These are phyloP conservation scores for Aspergillus cavernicola DNA, from an alignment of 495 filamentous ascomycete species.

Conservation along the genomic window DNA sequence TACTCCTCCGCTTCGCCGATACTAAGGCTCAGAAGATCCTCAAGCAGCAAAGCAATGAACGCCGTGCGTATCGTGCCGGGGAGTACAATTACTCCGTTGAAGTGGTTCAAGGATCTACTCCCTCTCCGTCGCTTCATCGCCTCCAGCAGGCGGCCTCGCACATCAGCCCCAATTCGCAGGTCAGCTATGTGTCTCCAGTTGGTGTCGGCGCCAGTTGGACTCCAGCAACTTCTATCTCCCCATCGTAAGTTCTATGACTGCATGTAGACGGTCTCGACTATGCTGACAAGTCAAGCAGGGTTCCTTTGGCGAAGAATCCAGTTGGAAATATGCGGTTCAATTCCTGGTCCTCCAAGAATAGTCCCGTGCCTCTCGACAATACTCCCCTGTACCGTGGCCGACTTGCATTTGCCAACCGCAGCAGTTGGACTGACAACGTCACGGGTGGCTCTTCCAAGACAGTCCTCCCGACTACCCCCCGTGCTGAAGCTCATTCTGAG, in stretches of 20 bases:
- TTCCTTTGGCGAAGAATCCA: conserved; percentile 34
- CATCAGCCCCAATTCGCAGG: conserved; percentile 40
- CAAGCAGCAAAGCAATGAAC: conserved; percentile 89
- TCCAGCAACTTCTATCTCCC: conserved; percentile 48
- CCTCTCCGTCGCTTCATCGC: conserved; percentile 36
- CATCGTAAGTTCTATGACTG: conserved; percentile 33
- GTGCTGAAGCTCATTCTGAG: conserved; percentile 21
- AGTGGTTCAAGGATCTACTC: conserved; percentile 41
- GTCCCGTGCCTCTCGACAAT: conserved; percentile 27
- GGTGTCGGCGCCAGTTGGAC: conserved; percentile 42
- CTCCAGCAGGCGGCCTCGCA: conserved; percentile 29
- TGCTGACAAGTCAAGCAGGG: conserved; percentile 31
- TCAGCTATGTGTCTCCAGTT: conserved; percentile 40
- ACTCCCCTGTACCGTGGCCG: conserved; percentile 30
- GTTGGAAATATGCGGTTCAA: conserved; percentile 26
- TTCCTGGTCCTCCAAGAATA: conserved; percentile 29
- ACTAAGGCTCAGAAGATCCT: conserved; percentile 93
- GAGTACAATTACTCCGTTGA: conserved; percentile 76
- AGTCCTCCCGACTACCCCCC: conserved; percentile 24
- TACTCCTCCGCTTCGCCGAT: conserved; percentile 95
- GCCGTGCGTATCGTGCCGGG: conserved; percentile 86
- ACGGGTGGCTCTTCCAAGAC: conserved; percentile 34
- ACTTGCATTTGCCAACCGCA: conserved; percentile 21
- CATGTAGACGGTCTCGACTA: not conserved
- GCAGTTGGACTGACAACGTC: conserved; percentile 29